These are phyloP conservation scores for Aspergillus sp. DNA, from an alignment of 2,329 filamentous ascomycete species.

Conservation along the genomic window DNA sequence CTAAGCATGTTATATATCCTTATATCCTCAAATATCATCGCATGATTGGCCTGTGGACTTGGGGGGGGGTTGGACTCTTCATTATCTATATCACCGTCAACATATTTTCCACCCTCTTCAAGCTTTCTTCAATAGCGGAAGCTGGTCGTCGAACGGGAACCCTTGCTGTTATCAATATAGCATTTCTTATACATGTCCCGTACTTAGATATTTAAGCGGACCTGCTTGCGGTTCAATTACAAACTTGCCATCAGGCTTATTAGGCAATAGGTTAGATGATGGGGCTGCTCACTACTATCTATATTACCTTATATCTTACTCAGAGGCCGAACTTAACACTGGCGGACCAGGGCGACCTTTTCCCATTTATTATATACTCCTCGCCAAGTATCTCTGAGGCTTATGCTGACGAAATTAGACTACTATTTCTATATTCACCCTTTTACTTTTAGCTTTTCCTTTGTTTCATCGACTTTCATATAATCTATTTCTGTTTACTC, in stretches of 20 bases:
- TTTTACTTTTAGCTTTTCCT: conserved; percentile 19
- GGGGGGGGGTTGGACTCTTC: neutral
- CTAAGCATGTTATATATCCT: neutral
- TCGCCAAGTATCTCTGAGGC: neutral
- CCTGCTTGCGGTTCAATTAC: neutral
- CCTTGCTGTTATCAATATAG: conserved; percentile 20
- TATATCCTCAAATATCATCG: neutral
- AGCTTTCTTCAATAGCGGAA: neutral
- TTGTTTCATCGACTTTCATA: conserved; percentile 18
- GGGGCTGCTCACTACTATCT: neutral
- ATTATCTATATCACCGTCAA: neutral
- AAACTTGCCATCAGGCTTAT: neutral
- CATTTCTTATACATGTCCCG: conserved; percentile 8
- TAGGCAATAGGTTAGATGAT: neutral
- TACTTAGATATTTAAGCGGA: conserved; percentile 13
- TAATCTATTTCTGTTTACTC: conserved; percentile 22
- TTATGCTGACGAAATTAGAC: conserved; percentile 12
- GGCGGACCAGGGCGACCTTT: conserved; percentile 8
- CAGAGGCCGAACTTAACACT: conserved; percentile 7
- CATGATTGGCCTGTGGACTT: neutral
- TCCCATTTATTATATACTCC: conserved; percentile 15
- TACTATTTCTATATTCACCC: conserved; percentile 9
- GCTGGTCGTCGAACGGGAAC: conserved; percentile 11
- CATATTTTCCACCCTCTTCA: conserved; percentile 10
- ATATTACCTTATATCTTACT: conserved; percentile 2